Evolutionary conservation across 352 stramenopile genomes (phyloP), one percentile per base, ranked within the genome.

Genomic region (Pythium apleroticum): DNA sequence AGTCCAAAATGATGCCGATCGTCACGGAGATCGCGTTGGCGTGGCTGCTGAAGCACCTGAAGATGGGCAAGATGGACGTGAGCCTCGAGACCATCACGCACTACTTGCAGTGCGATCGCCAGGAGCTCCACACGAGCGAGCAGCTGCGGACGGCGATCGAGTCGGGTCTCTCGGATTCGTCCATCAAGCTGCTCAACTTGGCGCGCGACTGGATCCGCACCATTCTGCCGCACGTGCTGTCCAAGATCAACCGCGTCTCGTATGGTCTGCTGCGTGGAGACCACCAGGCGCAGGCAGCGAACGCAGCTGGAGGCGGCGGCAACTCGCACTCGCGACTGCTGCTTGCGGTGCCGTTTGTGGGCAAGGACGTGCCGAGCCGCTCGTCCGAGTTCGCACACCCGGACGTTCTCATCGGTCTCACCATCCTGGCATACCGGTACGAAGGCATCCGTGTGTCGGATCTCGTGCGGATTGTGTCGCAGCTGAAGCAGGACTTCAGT

Each of bases 301-400:
- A 72, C 45, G 74, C 83, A 80, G 74, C 68, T 66, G 65, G 95
- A 55, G 88, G 89, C 1, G 68, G 96, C 57, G 87, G 88, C 2
- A 98, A 98, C 65, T 97, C 98, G 46, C 97, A 97, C n/a, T 98
- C 97, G 46, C 92, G 98, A 37, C 72, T 97, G 37, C 77, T 99
- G 52, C 76, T 99, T 37, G 98, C 98, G 0, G 95, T 99, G 5
- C 98, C 98, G 28, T 99, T 99, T 69, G 96, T 99, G 31, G 98
- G 97, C 25, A 99, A 99, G 73, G 98, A 99, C 76, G 98, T 99
- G 15, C 98, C 98, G 5, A 99, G 92, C 65, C 84, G 97, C 31
- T 98, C 97, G 20, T 99, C 95, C 28, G 98, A 99, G 74, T 99
- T 99, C 68, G 98, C 97, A 9, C 97, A 99, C 60, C 98, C 98